Evolutionary conservation across 306 rosid genomes (phyloP).

Genomic region (Datisca glomerata): DNA sequence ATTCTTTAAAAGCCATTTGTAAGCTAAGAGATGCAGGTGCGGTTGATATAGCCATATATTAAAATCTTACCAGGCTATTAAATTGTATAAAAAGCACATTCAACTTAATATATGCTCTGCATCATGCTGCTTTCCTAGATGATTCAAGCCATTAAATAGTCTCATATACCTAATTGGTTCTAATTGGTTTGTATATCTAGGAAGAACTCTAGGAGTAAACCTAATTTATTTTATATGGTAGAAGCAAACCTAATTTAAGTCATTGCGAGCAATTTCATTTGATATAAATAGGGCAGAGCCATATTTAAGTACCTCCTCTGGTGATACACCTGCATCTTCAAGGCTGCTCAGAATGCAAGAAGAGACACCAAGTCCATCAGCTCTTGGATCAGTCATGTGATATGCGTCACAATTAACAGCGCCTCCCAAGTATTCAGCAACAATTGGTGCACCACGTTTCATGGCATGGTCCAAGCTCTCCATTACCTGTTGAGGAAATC

Average conservation of each 20-base stretch:
- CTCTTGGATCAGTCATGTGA: slow-evolving; percentile 99
- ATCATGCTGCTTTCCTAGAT: no score
- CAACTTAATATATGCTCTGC: no score
- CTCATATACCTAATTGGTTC: no score
- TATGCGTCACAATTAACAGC: slow-evolving; percentile 96
- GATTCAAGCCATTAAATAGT: no score
- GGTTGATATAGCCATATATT: no score
- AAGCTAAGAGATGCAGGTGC: no score
- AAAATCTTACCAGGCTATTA: no score
- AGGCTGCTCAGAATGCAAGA: slow-evolving; percentile 87
- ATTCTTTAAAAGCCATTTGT: no score
- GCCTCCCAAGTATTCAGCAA: slow-evolving; percentile 97
- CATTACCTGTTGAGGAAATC: slow-evolving; percentile 45
- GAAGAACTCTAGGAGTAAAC: no score
- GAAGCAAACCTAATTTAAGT: background rate
- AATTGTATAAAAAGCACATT: no score
- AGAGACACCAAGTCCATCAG: slow-evolving; percentile 97
- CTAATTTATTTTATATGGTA: no score
- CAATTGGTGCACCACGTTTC: slow-evolving; percentile 87
- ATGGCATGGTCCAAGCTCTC: slow-evolving; percentile 97
- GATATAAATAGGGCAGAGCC: background rate
- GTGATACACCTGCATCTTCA: slow-evolving; percentile 97
- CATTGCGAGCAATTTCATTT: background rate
- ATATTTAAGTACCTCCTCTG: slow-evolving; percentile 63
- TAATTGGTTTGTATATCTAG: no score